Base-by-base conservation (phyloP, 139 green algal genomes). In the Chlorella vulgaris region DNA sequence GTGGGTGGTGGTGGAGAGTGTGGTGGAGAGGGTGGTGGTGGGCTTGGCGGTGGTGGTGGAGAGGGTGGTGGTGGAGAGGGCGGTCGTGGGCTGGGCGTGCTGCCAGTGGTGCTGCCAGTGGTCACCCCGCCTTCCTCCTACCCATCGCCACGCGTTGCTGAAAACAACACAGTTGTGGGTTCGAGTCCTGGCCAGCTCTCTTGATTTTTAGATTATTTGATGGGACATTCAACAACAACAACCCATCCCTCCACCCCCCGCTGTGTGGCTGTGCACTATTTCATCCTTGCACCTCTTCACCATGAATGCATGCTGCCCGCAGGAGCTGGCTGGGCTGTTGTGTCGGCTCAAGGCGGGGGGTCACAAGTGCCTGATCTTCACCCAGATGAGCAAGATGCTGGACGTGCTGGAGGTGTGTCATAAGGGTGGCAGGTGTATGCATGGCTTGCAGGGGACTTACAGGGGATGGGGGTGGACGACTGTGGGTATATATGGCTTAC, bases 331-430 rank as follows among this genome's bases (percentile, higher is more conserved):
- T 15, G 68, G 63, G 39, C 89, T 99, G 84, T 89, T 99, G 78
- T 85, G 85, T 6, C 76, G 79, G 33, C 90, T 99, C 29, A 96
- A 96, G 88, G 62, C 82, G 1, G 91, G 91, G 1, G 94, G 94
- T 28, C 93, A 98, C 88, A 88, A 94, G 40, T 92, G 86, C 33
- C 91, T 99, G 51, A 99, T 99, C 86, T 99, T 99, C 90, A 98
- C 96, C 0, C 94, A 96, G 86, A 98, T 99, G 96, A 90, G 94
- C 28, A 91, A 90, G 68, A 98, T 99, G 94, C 93, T 99, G 69
- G 97, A 99, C 83, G 77, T 99, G 38, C 88, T 99, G 78, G 97
- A 99, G 90, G 75, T 81, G 58, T 5, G 74, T 28, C 6, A 7
- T 69, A 19, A 69, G n/a, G 28, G 19, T 69, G 61, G 15, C 47